Evolutionary conservation across 352 stramenopile genomes (phyloP).

Genomic region (Pythium aphanidermatum): DNA sequence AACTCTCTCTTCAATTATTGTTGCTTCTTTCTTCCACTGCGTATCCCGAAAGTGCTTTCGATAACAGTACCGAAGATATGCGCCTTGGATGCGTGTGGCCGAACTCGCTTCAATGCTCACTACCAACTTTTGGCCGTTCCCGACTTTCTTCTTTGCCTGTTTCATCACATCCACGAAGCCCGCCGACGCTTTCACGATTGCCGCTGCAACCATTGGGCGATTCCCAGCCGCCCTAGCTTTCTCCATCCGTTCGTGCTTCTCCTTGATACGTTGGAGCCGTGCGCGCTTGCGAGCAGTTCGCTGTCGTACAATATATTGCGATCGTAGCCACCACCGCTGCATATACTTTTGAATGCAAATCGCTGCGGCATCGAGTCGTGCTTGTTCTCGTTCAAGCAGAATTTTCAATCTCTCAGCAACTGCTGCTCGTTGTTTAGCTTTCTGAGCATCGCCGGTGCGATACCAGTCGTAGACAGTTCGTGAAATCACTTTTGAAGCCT

Average conservation of each 20-base stretch:
- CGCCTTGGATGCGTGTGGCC: slow-evolving; percentile 22
- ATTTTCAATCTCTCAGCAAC: neutral
- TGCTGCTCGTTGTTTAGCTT: neutral
- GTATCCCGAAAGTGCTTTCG: slow-evolving; percentile 7
- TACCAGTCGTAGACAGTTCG: slow-evolving; percentile 22
- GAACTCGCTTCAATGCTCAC: no score
- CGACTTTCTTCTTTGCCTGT: slow-evolving; percentile 4
- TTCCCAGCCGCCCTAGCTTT: neutral
- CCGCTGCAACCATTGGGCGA: neutral
- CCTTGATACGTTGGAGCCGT: slow-evolving; percentile 16
- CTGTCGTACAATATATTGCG: slow-evolving; percentile 27
- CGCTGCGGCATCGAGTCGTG: slow-evolving; percentile 7
- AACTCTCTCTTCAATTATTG: slow-evolving; percentile 26
- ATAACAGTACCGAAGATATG: slow-evolving; percentile 20
- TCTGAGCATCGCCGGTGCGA: neutral
- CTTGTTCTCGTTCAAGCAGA: slow-evolving; percentile 1
- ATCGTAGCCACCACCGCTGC: slow-evolving; percentile 38
- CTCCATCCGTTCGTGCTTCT: slow-evolving; percentile 18
- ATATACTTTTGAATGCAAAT: slow-evolving; percentile 39
- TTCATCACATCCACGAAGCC: slow-evolving; percentile 8
- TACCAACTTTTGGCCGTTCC: neutral
- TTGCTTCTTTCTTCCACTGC: slow-evolving; percentile 23
- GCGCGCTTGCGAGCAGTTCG: slow-evolving; percentile 27
- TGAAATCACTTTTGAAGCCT: slow-evolving; percentile 18
- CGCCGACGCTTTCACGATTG: slow-evolving; percentile 3